Base-by-base conservation (phyloP, 78 protist genomes). In the Dictyostelium purpureum region DNA sequence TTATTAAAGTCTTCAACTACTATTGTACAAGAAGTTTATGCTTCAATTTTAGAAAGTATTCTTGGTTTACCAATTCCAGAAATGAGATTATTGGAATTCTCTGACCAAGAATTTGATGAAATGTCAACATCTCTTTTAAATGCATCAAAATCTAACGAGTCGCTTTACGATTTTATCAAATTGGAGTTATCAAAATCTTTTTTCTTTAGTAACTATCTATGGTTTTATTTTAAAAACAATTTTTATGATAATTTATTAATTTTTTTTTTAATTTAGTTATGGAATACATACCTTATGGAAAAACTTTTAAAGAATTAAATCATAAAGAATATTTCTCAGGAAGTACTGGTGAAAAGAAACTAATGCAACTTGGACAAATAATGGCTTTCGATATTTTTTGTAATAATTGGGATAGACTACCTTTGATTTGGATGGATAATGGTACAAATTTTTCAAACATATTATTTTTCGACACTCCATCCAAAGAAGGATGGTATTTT, bases 321-420 rank as follows among this genome's bases (percentile, higher is more conserved):
- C 37, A n/a, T 38, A 67, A 70, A 38, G 90, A 82, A 38, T 70
- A 67, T 31, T 70, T 82, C 42, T 51, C 63, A 24, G 65, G 80
- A 1, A 31, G 19, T 49, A 49, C 45, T 51, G 78, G 78, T 26
- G 90, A 82, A 35, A 82, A 82, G 70, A 82, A 82, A 54, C 56
- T 38, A 24, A 38, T 67, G n/a, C 90, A 82, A 26, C 28, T 82
- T 28, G 90, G 90, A 2, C 77, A 82, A 70, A 42, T 82, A 9
- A 69, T 82, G 19, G 90, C 90, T 12, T 82, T 82, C 42, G 90
- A 82, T 54, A 38, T 82, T 19, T 70, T 82, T 26, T 51, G 67
- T 42, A 82, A 82, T 40, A 82, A 82, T 74, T 69, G 63, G 9
- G 90, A 82, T 56, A 31, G 90, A 24, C 70, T 69, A 10, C 65